Conservation (phyloP, 345 rosid genomes). For the Lepidium aucheri region DNA sequence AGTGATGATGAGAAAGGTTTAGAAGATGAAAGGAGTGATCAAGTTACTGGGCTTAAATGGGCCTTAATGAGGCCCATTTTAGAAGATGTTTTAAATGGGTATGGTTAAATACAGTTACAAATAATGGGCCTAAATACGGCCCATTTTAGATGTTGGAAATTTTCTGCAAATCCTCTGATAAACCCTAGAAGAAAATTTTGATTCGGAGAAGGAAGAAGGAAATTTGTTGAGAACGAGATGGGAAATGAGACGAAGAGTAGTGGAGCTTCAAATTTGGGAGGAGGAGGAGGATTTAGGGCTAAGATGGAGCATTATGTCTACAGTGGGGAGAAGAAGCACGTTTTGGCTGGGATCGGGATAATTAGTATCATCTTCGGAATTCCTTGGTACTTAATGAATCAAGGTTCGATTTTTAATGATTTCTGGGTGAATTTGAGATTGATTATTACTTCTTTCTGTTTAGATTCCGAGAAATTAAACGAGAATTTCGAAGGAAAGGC, state of each 20-base stretch:
- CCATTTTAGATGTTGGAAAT: not conserved
- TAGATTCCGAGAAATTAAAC: not conserved
- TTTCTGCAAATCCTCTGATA: not conserved
- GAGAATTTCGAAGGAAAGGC: not conserved
- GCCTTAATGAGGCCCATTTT: not conserved
- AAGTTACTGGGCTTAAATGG: not conserved
- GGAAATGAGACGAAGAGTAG: constrained; percentile 29
- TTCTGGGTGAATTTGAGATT: not conserved
- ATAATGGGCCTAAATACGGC: not conserved
- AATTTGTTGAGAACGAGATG: constrained; percentile 2
- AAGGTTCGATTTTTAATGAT: constrained; percentile 39
- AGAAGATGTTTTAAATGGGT: not conserved
- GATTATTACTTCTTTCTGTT: not conserved
- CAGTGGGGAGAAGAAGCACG: constrained; percentile 51
- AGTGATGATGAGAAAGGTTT: not conserved
- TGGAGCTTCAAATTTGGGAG: constrained; percentile 20
- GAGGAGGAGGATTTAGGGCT: constrained; percentile 35
- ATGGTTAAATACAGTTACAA: too few relatives aligned
- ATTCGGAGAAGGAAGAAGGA: not conserved
- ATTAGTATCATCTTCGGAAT: constrained; percentile 36
- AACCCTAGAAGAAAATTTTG: constrained; percentile 6
- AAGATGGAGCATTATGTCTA: constrained; percentile 34
- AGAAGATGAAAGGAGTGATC: not conserved
- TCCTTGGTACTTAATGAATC: constrained; percentile 82
- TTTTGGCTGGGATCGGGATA: constrained; percentile 36